Conservation (phyloP, 2,329 filamentous ascomycete species). For the Stachybotrys chlorohalonatus region DNA sequence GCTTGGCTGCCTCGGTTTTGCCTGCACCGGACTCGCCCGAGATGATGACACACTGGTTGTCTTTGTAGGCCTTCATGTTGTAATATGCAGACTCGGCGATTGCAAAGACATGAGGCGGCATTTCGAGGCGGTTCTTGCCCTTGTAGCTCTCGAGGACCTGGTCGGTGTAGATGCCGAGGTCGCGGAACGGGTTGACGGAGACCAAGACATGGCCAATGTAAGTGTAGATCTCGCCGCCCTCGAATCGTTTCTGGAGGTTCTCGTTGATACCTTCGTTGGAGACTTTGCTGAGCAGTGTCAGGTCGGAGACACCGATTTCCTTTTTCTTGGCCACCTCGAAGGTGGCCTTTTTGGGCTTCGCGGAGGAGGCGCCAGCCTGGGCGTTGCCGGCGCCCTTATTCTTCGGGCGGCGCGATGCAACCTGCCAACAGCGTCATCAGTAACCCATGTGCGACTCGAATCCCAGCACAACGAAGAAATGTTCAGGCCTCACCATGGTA, state of each 20-base stretch:
- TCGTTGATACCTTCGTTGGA: constrained; percentile 99
- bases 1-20: constrained; percentile 97
- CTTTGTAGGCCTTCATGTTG: constrained; percentile 99
- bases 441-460: background rate
- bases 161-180: constrained; percentile 97
- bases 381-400: constrained; percentile 28
- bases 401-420: constrained; percentile 31
- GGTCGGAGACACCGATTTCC: constrained; percentile 95
- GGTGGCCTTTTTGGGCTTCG: constrained; percentile 86
- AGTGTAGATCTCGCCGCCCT: constrained; percentile 96
- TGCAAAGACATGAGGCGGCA: constrained; percentile 92
- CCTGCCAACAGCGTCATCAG: constrained; percentile 16
- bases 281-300: constrained; percentile 96
- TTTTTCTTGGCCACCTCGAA: constrained; percentile 98
- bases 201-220: constrained; percentile 99
- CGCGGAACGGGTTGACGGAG: constrained; percentile 95
- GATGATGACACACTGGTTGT: constrained; percentile 99
- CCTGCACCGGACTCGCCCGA: constrained; percentile 96
- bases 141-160: constrained; percentile 86
- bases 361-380: constrained; percentile 28
- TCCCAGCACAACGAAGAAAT: constrained; percentile 1
- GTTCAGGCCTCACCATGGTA: constrained; percentile 22
- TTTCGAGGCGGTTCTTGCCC: constrained; percentile 93
- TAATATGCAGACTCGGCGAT: constrained; percentile 96
- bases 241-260: constrained; percentile 95